phyloP scores from a whole-genome alignment of 805 yeast species.

The Blastobotrys parvus region DNA sequence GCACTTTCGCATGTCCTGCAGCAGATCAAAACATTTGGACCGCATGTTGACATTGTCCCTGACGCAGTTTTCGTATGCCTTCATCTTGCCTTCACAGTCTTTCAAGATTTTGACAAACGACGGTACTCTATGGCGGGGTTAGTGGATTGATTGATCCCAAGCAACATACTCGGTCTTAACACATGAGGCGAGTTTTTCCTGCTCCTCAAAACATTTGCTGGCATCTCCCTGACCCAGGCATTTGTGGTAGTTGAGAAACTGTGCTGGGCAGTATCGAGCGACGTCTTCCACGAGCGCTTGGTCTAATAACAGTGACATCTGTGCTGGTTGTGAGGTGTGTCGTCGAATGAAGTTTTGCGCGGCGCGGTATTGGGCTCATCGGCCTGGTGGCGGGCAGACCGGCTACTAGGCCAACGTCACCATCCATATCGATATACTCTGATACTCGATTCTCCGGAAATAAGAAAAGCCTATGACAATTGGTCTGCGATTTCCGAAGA shows the following conservation, averaged over 20 bases:
- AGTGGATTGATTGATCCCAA: not conserved
- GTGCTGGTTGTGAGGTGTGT: slow-evolving; percentile 1
- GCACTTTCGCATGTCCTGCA: slow-evolving; percentile 56
- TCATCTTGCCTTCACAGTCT: slow-evolving; percentile 49
- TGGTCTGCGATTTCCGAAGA: too few species aligned
- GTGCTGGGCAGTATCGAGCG: slow-evolving; percentile 66
- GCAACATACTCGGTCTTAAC: slow-evolving; percentile 36
- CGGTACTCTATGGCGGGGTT: slow-evolving; percentile 41
- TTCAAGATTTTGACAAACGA: slow-evolving; percentile 60
- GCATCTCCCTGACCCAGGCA: slow-evolving; percentile 57
- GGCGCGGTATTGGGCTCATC: too few species aligned
- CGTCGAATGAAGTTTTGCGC: too few species aligned
- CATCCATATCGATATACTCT: too few species aligned
- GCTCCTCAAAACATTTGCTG: slow-evolving; percentile 44
- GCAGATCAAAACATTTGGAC: slow-evolving; percentile 45
- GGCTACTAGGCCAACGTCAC: too few species aligned
- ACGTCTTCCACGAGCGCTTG: slow-evolving; percentile 70
- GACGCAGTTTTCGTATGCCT: slow-evolving; percentile 60
- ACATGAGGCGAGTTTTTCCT: slow-evolving; percentile 50
- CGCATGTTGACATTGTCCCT: slow-evolving; percentile 36
- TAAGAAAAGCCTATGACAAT: too few species aligned
- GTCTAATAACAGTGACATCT: slow-evolving; percentile 47
- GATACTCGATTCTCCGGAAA: too few species aligned
- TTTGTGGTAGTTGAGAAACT: slow-evolving; percentile 63
- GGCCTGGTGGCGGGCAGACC: too few species aligned